Evolutionary conservation across 2,329 filamentous ascomycete species (phyloP).

Genomic region (Septoria petroselini): DNA sequence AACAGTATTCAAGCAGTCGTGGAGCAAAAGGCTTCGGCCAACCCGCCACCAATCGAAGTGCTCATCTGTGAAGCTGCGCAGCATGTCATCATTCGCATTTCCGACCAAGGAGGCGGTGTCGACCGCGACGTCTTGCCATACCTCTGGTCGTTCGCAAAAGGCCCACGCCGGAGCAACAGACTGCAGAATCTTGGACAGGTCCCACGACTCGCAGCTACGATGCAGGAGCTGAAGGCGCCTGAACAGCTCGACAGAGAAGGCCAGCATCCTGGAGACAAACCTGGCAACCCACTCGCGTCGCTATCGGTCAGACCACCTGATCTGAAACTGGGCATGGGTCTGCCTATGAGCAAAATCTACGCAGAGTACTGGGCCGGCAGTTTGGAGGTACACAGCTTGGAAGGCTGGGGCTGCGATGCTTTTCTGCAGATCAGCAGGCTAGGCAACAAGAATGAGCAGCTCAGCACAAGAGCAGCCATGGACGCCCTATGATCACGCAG

Average conservation of each 20-base stretch:
- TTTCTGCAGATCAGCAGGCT: constrained; percentile 95
- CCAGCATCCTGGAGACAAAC: constrained; percentile 35
- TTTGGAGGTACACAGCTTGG: constrained; percentile 83
- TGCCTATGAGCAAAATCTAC: constrained; percentile 91
- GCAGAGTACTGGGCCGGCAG: constrained; percentile 97
- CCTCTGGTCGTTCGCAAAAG: constrained; percentile 96
- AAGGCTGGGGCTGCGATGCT: constrained; percentile 93
- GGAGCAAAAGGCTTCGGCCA: constrained; percentile 56
- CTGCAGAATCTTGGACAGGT: constrained; percentile 84
- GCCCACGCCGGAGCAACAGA: constrained; percentile 70
- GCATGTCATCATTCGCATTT: constrained; percentile 94
- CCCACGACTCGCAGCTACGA: constrained; percentile 85
- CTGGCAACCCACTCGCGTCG: constrained; percentile 69
- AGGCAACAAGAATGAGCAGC: constrained; percentile 95
- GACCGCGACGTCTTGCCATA: constrained; percentile 79
- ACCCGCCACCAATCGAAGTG: constrained; percentile 81
- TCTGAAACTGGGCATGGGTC: constrained; percentile 82
- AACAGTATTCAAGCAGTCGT: constrained; percentile 93
- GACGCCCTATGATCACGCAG: constrained; percentile 35
- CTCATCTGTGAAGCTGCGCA: constrained; percentile 91
- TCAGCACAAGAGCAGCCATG: constrained; percentile 60
- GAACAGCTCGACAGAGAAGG: constrained; percentile 20
- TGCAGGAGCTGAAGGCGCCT: constrained; percentile 59
- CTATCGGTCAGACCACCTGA: constrained; percentile 82
- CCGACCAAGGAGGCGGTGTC: constrained; percentile 91